Percentiles rank a stretch among this genome's conserved stretches.
phyloP scores from a whole-genome alignment of 225 moss, liverwort and hornwort genomes.

The Ulota crispa region DNA sequence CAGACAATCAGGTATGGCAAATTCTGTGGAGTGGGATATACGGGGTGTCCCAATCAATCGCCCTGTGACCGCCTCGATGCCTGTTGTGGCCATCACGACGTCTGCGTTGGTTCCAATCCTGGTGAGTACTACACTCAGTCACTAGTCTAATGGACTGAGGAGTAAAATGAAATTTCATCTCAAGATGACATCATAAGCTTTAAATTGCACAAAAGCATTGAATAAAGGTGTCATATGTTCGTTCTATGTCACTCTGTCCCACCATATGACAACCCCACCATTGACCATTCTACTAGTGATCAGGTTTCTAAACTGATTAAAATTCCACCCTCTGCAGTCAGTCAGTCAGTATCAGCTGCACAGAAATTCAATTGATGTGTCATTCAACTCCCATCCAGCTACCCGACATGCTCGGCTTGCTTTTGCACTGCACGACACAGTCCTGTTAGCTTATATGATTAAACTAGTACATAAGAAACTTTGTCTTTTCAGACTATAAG shows the following conservation, averaged over 20 bases:
- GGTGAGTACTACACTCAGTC: background rate
- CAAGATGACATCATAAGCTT: no score
- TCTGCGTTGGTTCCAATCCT: constrained; percentile 26
- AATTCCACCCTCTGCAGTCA: background rate
- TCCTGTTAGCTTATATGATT: background rate
- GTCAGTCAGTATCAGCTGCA: no score
- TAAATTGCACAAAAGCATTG: no score
- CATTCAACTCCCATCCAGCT: background rate
- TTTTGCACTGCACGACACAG: background rate
- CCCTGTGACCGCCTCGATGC: constrained; percentile 36
- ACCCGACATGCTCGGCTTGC: no score
- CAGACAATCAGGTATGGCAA: constrained; percentile 31
- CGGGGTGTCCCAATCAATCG: constrained; percentile 30
- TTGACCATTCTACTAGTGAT: no score
- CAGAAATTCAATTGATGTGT: background rate
- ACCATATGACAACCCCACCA: no score
- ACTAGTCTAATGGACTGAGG: no score
- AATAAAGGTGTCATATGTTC: no score
- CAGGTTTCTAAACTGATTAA: no score
- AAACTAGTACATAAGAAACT: no score
- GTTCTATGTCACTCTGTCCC: no score
- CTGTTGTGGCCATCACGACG: constrained; percentile 34
- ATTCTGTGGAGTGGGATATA: constrained; percentile 37
- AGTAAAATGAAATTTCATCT: no score
- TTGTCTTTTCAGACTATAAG: background rate